Evolutionary conservation across 192 early-diverging fungal genomes (phyloP).

Genomic region (Endogone sp.): DNA sequence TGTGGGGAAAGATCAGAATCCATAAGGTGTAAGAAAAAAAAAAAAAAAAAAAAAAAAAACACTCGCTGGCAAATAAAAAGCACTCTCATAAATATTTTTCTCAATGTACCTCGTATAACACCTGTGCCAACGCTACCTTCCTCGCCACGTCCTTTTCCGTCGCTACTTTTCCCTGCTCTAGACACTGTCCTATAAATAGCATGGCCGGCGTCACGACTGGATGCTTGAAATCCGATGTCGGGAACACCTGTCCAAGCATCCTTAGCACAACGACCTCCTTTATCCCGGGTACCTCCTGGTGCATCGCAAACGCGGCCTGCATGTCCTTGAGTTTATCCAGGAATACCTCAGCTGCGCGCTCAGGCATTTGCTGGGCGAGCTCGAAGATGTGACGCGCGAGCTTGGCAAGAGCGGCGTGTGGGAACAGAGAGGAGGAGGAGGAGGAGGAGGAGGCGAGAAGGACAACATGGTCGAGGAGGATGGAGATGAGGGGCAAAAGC

Average conservation of each 20-base stretch:
- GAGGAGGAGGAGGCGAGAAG: constrained; percentile 47
- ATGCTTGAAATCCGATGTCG: constrained; percentile 91
- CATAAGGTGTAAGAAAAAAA: no score
- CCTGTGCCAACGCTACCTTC: constrained; percentile 77
- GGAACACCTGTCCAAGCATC: constrained; percentile 73
- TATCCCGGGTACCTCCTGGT: constrained; percentile 39
- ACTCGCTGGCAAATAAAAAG: no score
- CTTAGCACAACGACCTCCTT: constrained; percentile 66
- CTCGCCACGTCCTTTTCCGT: constrained; percentile 56
- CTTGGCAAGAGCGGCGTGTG: constrained; percentile 46
- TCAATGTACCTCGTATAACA: constrained; percentile 61
- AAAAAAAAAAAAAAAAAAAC: no score
- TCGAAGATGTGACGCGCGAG: constrained; percentile 59
- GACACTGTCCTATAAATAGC: constrained; percentile 73
- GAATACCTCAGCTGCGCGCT: constrained; percentile 52
- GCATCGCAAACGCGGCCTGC: constrained; percentile 41
- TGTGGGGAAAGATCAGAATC: not conserved
- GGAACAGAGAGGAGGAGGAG: constrained; percentile 42
- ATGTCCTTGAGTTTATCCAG: constrained; percentile 49
- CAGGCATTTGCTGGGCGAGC: constrained; percentile 56
- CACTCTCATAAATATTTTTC: no score
- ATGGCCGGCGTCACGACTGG: constrained; percentile 81
- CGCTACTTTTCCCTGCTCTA: constrained; percentile 59
- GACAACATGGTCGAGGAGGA: constrained; percentile 69
- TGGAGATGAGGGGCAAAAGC: constrained; percentile 54